Evolutionary conservation across 805 yeast species (phyloP).

Genomic region (Kluyveromyces lactis): DNA sequence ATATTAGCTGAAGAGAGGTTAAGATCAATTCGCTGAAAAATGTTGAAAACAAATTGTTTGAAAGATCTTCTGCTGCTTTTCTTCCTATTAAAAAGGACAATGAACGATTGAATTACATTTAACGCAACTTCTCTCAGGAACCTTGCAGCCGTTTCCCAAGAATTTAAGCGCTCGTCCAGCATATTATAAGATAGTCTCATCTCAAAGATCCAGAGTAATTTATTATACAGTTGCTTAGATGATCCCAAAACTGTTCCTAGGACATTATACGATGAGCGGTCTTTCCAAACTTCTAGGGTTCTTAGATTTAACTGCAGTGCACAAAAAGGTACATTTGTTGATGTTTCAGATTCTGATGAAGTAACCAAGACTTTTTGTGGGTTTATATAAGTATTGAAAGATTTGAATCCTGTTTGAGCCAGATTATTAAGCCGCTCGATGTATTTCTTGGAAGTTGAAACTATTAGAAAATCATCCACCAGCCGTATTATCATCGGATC

Average conservation of each 20-base stretch:
- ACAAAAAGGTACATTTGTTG: slow-evolving; percentile 30
- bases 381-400: slow-evolving; percentile 36
- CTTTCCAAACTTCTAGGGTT: slow-evolving; percentile 31
- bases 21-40: background rate
- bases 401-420: slow-evolving; percentile 32
- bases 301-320: slow-evolving; percentile 33
- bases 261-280: slow-evolving; percentile 13
- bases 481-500: slow-evolving; percentile 45
- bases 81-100: slow-evolving; percentile 6
- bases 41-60: slow-evolving; percentile 1
- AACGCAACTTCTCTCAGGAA: slow-evolving; percentile 12
- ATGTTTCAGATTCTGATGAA: slow-evolving; percentile 15
- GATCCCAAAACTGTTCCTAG: slow-evolving; percentile 11
- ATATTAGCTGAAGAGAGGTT: background rate
- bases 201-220: slow-evolving; percentile 22
- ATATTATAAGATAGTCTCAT: slow-evolving; percentile 29
- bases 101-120: slow-evolving; percentile 17
- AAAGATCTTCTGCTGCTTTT: slow-evolving; percentile 1
- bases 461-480: slow-evolving; percentile 80
- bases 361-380: slow-evolving; percentile 30
- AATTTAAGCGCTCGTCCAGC: slow-evolving; percentile 17
- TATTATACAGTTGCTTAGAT: slow-evolving; percentile 16
- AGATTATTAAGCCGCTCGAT: slow-evolving; percentile 26
- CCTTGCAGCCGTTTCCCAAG: slow-evolving; percentile 12
- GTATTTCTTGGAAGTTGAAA: slow-evolving; percentile 37